Conservation (phyloP, 768 basidiomycete genomes). For the Crepidotus variabilis region DNA sequence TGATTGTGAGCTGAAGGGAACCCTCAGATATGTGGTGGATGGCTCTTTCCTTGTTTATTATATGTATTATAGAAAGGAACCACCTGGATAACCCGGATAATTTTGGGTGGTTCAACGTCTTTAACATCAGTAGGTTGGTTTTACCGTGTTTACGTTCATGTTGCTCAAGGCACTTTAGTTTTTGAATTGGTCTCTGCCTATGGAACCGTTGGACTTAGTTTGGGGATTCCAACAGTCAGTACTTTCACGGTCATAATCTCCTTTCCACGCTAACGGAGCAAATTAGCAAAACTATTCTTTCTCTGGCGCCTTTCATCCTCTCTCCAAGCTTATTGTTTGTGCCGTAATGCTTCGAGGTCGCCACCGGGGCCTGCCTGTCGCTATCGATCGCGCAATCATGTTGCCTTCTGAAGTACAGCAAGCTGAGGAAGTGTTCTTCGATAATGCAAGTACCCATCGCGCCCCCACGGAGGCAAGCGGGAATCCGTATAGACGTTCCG, state of each 20-base stretch:
- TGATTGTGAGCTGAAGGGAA: neutral
- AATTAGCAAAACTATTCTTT: constrained; percentile 76
- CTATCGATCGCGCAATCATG: constrained; percentile 84
- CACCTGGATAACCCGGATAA: constrained; percentile 39
- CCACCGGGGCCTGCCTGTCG: constrained; percentile 84
- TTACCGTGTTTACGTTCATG: neutral
- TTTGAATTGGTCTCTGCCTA: constrained; percentile 90
- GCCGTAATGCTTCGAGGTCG: constrained; percentile 92
- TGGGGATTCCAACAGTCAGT: constrained; percentile 79
- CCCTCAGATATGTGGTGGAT: constrained; percentile 96
- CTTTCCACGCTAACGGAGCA: neutral
- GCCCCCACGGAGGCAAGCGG: neutral
- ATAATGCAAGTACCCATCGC: constrained; percentile 3
- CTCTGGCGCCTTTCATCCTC: constrained; percentile 67
- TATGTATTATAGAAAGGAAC: constrained; percentile 90
- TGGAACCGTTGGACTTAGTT: constrained; percentile 84
- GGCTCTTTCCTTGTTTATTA: constrained; percentile 74
- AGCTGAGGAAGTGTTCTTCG: constrained; percentile 15
- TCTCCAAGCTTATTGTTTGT: constrained; percentile 87
- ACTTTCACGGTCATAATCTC: neutral
- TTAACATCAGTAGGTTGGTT: constrained; percentile 58
- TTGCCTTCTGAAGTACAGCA: constrained; percentile 63
- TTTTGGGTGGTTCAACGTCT: constrained; percentile 79
- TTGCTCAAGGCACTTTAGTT: constrained; percentile 35
- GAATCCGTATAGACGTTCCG: constrained; percentile 11